These are phyloP conservation scores for Kodamaea anthophila DNA, from an alignment of 1,139 yeast species.

Conservation along the genomic window DNA sequence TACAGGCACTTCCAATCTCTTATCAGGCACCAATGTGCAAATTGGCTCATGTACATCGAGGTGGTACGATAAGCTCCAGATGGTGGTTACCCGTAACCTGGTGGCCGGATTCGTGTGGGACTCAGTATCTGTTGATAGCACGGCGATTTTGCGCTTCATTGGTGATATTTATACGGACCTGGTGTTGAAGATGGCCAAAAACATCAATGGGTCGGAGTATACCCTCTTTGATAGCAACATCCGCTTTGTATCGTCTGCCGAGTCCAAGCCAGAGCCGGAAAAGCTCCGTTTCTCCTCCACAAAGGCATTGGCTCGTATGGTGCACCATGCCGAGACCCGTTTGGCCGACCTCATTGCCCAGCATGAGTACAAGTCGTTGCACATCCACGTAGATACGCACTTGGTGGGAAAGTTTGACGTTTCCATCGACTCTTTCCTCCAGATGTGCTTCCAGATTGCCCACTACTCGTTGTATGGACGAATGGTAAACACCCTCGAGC, in stretches of 20 bases:
- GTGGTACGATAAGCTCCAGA: conserved; percentile 74
- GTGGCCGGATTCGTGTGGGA: conserved; percentile 75
- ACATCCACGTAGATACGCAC: conserved; percentile 37
- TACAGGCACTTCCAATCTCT: conserved; percentile 59
- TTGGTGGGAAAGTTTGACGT: conserved; percentile 46
- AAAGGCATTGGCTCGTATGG: conserved; percentile 37
- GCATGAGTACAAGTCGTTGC: conserved; percentile 50
- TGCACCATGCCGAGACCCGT: conserved; percentile 70
- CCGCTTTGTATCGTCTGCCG: conserved; percentile 32
- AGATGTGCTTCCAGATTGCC: conserved; percentile 62
- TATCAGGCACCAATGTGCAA: conserved; percentile 52
- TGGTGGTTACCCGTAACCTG: conserved; percentile 61
- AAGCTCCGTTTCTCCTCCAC: conserved; percentile 48
- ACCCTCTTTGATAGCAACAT: conserved; percentile 48
- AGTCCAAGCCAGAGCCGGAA: conserved; percentile 37
- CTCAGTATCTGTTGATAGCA: conserved; percentile 73
- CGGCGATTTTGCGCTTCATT: conserved; percentile 65
- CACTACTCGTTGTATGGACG: conserved; percentile 70
- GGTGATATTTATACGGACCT: conserved; percentile 75
- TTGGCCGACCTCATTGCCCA: conserved; percentile 70
- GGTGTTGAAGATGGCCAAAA: conserved; percentile 62
- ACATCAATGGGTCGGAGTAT: conserved; percentile 65
- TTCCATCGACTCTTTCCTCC: conserved; percentile 62
- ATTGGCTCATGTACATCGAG: conserved; percentile 71
- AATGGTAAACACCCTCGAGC: conserved; percentile 62